These are phyloP conservation scores for Botrytis pseudocinerea DNA, from an alignment of 2,329 filamentous ascomycete genomes.

Conservation along the genomic window DNA sequence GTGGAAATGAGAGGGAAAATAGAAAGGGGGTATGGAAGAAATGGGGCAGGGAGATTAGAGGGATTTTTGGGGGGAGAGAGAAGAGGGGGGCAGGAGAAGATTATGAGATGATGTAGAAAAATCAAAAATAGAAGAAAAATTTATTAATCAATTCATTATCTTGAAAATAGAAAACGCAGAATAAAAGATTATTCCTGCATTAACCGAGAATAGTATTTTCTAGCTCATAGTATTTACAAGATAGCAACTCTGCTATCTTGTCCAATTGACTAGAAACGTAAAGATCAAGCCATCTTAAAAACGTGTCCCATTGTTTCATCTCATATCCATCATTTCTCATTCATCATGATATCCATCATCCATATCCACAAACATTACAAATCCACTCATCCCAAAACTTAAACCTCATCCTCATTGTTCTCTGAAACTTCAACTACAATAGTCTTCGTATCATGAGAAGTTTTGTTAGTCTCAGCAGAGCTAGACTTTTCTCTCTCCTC, in stretches of 20 bases:
- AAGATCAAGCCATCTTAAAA: not conserved
- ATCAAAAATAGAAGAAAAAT: no score
- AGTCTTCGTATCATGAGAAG: not conserved
- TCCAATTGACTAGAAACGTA: not conserved
- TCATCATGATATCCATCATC: not conserved
- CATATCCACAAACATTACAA: not conserved
- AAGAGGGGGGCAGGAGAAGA: not conserved
- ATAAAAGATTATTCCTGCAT: not conserved
- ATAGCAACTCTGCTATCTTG: not conserved
- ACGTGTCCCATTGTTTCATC: not conserved
- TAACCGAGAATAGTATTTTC: not conserved
- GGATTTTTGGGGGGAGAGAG: not conserved
- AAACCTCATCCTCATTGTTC: not conserved
- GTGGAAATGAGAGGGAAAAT: no score
- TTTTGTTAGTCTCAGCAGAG: not conserved
- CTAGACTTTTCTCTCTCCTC: slow-evolving; percentile 13
- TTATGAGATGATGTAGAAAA: not conserved
- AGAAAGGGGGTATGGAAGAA: not conserved
- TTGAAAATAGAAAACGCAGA: no score
- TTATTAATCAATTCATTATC: no score
- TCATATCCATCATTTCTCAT: slow-evolving; percentile 3
- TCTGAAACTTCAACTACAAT: not conserved
- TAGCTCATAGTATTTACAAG: not conserved
- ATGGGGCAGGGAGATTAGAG: not conserved
- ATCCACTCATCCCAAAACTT: not conserved